Base-by-base conservation (phyloP, 2,329 filamentous ascomycete species). In the Aspergillus proliferans region DNA sequence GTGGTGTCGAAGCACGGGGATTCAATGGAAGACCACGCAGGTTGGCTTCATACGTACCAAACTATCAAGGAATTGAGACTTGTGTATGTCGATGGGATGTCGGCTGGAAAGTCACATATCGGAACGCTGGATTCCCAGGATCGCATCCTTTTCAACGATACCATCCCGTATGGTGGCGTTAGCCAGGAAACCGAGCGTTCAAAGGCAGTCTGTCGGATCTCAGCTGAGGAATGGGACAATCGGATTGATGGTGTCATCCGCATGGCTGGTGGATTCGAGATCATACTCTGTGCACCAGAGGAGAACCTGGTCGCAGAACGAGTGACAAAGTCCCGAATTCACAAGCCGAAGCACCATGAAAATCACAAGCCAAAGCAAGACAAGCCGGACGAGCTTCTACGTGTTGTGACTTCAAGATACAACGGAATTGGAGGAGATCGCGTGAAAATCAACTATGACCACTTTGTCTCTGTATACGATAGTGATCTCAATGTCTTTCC, bases 71-170 rank as follows among this genome's bases (percentile, higher is more conserved):
- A 76, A 1, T 66, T 87, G 1, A 75, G 76, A 15, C 69, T 87
- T 4, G 70, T 88, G 5, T 86, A 87, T 59, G 62, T 88, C 14
- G 85, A 88, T 60, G 85, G 85, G 9, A 82, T 83, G 72, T 77
- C 79, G 2, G 85, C 82, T 0, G 85, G 75, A 1, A 88, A 87
- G 55, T 79, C 78, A 0, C 43, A 56, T 3, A 79, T 82, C 58
- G 85, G 85, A 10, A 86, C 83, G 0, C 71, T 87, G 3, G 85
- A 88, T 58, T 74, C 79, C 0, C 83, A 87, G 58, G 84, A 88
- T 57, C 61, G 75, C 2, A 58, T 87, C 1, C 72, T 88, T 1
- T 71, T 76, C 3, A 74, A 75, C 47, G 26, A 60, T 38, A 58
- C 58, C 2, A 22, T 47, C 9, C 39, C 39, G 14, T 28, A 22